phyloP scores from a whole-genome alignment of 305 asterid genomes.

The Withania somnifera region DNA sequence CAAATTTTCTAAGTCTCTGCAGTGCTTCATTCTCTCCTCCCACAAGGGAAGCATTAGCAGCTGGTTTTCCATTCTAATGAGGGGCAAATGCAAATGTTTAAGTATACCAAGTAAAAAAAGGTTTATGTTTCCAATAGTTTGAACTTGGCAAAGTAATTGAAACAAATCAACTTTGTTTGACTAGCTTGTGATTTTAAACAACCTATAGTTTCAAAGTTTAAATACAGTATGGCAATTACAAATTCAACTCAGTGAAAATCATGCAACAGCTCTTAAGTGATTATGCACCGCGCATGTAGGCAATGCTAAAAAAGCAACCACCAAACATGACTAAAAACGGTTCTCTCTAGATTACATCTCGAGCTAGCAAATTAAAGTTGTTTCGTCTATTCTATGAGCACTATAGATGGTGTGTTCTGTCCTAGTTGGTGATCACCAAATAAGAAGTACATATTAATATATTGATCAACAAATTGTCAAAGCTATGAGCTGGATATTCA shows the following conservation, averaged over 20 bases:
- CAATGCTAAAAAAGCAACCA: not conserved
- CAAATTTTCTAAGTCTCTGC: constrained; percentile 67
- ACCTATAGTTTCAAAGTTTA: not conserved
- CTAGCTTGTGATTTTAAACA: not conserved
- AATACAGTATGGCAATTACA: not conserved
- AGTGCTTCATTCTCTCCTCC: constrained; percentile 97
- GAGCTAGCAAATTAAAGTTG: not conserved
- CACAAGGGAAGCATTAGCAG: constrained; percentile 54
- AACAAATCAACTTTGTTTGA: not conserved
- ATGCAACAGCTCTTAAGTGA: not conserved
- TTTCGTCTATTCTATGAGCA: not conserved
- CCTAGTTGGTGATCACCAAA: not conserved
- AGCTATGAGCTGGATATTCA: not conserved
- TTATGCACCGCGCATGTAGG: not conserved
- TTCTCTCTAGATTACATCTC: not conserved
- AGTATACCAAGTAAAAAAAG: not conserved
- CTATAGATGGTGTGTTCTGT: not conserved
- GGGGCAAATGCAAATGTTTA: not conserved
- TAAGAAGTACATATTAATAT: not conserved
- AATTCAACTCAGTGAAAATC: not conserved
- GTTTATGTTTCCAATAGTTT: not conserved
- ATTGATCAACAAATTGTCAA: not conserved
- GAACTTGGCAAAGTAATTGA: not conserved
- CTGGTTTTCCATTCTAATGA: constrained; percentile 51
- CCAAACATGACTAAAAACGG: not conserved